Evolutionary conservation across 345 rosid genomes (phyloP), one percentile per base, ranked within the genome.

Genomic region (Sapria himalayana): DNA sequence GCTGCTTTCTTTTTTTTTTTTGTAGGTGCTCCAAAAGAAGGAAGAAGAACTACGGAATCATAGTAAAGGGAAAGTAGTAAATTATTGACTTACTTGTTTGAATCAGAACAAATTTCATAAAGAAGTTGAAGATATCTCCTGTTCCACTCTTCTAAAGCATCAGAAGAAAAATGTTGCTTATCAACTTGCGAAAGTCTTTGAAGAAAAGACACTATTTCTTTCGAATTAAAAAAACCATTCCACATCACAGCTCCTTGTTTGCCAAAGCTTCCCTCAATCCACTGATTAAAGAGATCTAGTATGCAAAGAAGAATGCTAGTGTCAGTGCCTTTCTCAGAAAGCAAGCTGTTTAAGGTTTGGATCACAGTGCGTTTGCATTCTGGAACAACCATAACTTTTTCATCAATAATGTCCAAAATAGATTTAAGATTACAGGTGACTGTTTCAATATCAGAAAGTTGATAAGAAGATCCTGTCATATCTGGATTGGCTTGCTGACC

Each of bases 301-400:
- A 82, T 72, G 69, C 92, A 80, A 41, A 82, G 81, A 59, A 89
- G 91, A 58, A 89, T 84, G 43, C 77, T 77, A 36, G 93, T 58
- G 67, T 79, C 95, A 19, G 92, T 82, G 29, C 93, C 86, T 56
- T 77, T 89, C 58, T 89, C 98, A 7, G 92, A 79, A 25, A 89
- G 82, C 60, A 82, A 66, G 25, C 64, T 51, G 63, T 89, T 89
- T 61, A 89, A 64, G 25, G 70, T 65, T 53, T 74, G 95, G 44
- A 77, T 70, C 16, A 74, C 67, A 15, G 72, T 57, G 55, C 84
- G 69, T 62, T 89, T 89, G 80, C 95, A 82, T 6, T 89, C 98
- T 2, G 71, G 54, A 48, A 76, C 70, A 44, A 66, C 67, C 98
- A 89, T 82, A 63, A 79, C 95, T 49, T 63, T 74, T 52, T 89